Percentiles rank a stretch among this genome's conserved stretches.
These are phyloP conservation scores for Quercus tomentella DNA, from an alignment of 331 rosid genomes.

Conservation along the genomic window DNA sequence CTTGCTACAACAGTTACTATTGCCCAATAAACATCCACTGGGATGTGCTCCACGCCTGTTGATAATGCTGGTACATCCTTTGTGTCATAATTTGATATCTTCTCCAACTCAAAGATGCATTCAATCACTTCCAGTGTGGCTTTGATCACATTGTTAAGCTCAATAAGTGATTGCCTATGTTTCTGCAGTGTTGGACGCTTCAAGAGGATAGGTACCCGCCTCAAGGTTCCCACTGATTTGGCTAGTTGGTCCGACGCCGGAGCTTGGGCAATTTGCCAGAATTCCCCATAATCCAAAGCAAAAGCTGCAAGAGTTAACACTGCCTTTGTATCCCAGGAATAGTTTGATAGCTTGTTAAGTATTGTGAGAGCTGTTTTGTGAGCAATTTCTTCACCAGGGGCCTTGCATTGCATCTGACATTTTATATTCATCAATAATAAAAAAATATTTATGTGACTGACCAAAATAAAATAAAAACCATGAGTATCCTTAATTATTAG, in stretches of 20 bases:
- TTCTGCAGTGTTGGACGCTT: neutral
- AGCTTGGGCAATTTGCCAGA: slow-evolving; percentile 26
- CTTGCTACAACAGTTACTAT: slow-evolving; percentile 10
- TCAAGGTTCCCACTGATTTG: slow-evolving; percentile 7
- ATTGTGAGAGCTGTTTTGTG: slow-evolving; percentile 42
- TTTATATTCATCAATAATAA: neutral
- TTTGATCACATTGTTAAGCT: slow-evolving; percentile 37
- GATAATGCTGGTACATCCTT: slow-evolving; percentile 36
- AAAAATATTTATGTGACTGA: neutral
- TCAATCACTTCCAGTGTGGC: slow-evolving; percentile 31
- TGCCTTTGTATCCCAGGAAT: slow-evolving; percentile 58
- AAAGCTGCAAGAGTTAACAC: slow-evolving; percentile 56
- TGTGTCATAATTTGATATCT: slow-evolving; percentile 30
- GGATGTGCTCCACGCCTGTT: slow-evolving; percentile 28
- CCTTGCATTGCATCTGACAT: slow-evolving; percentile 55
- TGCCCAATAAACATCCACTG: slow-evolving; percentile 36
- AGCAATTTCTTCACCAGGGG: slow-evolving; percentile 41
- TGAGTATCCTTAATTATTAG: too few relatives aligned
- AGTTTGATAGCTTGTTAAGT: slow-evolving; percentile 37
- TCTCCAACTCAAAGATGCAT: slow-evolving; percentile 41
- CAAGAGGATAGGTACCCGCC: neutral
- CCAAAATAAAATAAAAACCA: neutral
- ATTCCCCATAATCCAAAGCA: slow-evolving; percentile 33
- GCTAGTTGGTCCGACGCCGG: slow-evolving; percentile 12
- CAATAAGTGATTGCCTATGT: neutral